These are phyloP conservation scores for Fusarium compactum DNA, from an alignment of 2,329 filamentous ascomycete genomes.

Conservation along the genomic window DNA sequence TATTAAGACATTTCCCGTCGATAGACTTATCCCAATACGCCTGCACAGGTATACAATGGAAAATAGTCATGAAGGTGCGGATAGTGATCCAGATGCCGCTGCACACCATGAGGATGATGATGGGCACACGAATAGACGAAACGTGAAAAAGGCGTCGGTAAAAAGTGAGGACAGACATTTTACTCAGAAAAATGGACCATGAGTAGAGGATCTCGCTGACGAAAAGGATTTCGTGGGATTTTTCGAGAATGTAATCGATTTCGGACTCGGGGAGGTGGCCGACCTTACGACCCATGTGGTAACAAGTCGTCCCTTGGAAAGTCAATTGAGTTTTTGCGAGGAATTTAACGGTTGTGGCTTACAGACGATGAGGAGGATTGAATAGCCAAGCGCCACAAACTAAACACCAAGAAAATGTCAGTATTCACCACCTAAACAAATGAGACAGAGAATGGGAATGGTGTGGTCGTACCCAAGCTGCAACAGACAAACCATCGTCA, in stretches of 20 bases:
- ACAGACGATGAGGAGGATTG: conserved; percentile 31
- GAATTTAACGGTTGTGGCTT: conserved; percentile 1
- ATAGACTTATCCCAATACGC: conserved; percentile 37
- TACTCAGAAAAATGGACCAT: conserved; percentile 46
- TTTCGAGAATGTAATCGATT: conserved; percentile 28
- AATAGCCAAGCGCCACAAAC: conserved; percentile 32
- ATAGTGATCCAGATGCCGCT: conserved; percentile 47
- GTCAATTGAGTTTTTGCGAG: conserved; percentile 3
- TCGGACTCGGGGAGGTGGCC: conserved; percentile 6
- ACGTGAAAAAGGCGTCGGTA: conserved; percentile 49
- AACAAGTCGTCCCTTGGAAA: conserved; percentile 24
- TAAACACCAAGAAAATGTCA: conserved; percentile 8
- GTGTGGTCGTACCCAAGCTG: conserved; percentile 31
- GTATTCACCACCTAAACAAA: neutral
- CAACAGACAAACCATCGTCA: conserved; percentile 36
- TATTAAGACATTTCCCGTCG: conserved; percentile 11
- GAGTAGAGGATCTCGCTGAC: conserved; percentile 40
- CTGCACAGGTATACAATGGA: conserved; percentile 34
- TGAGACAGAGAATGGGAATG: neutral
- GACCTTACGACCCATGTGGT: conserved; percentile 31
- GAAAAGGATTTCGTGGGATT: conserved; percentile 31
- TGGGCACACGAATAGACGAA: conserved; percentile 46
- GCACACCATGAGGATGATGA: conserved; percentile 41
- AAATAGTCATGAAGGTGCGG: conserved; percentile 37
- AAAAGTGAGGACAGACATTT: conserved; percentile 48